Conservation (phyloP, 2,329 filamentous ascomycete genomes). For the Raffaelea arxii region DNA sequence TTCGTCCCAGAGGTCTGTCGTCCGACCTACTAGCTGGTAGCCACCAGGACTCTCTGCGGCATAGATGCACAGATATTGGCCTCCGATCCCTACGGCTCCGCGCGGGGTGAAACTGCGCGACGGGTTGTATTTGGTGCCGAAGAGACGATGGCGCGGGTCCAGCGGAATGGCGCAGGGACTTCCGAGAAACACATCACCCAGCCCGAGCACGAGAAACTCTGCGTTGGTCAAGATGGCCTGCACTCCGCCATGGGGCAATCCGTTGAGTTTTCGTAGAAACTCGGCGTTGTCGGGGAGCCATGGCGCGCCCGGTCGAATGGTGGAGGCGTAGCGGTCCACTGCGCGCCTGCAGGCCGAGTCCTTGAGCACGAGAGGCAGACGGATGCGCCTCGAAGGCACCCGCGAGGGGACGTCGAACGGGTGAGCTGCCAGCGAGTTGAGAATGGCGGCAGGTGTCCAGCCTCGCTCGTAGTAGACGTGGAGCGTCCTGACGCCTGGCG, state of each 20-base stretch:
- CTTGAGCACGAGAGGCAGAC: slow-evolving; percentile 28
- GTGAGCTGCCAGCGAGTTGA: background rate
- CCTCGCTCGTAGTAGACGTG: slow-evolving; percentile 20
- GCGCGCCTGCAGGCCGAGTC: slow-evolving; percentile 35
- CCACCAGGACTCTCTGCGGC: background rate
- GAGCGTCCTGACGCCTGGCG: slow-evolving; percentile 24
- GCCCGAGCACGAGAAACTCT: slow-evolving; percentile 25
- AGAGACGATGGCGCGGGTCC: background rate
- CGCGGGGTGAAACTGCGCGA: background rate
- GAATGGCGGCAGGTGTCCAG: slow-evolving; percentile 6
- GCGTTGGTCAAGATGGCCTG: slow-evolving; percentile 20
- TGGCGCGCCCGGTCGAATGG: slow-evolving; percentile 48
- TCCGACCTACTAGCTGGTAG: background rate
- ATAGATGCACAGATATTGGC: background rate
- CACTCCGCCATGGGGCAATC: slow-evolving; percentile 16
- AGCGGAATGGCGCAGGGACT: slow-evolving; percentile 20
- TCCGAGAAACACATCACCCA: slow-evolving; percentile 30
- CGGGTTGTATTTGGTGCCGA: background rate
- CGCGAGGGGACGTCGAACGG: slow-evolving; percentile 14
- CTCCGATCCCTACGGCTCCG: background rate
- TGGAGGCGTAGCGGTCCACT: slow-evolving; percentile 50
- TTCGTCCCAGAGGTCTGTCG: background rate
- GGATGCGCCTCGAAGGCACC: slow-evolving; percentile 16
- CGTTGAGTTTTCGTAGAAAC: slow-evolving; percentile 32
- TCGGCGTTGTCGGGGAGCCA: slow-evolving; percentile 54